phyloP scores from a whole-genome alignment of 1,139 yeast species.

The Debaryomyces sp. region DNA sequence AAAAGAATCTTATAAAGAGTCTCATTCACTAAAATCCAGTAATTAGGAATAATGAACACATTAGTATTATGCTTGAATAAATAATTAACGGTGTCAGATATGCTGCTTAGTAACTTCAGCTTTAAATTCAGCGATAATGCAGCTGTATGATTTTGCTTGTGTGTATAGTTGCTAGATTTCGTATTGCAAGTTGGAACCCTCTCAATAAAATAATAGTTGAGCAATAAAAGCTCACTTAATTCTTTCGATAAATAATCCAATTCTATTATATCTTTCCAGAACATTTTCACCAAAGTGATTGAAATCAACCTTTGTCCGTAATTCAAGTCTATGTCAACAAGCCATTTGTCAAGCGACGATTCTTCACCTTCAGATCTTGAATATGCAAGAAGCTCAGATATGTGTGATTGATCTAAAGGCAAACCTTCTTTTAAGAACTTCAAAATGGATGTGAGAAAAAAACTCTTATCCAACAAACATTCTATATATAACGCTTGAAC shows the following conservation, averaged over 20 bases:
- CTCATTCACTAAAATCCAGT: conserved; percentile 66
- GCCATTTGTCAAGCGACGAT: conserved; percentile 11
- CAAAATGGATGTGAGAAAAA: conserved; percentile 65
- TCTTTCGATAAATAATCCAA: conserved; percentile 62
- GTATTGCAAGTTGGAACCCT: conserved; percentile 17
- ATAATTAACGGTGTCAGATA: conserved; percentile 40
- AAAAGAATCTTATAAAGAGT: conserved; percentile 41
- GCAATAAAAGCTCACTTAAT: conserved; percentile 55
- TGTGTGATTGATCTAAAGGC: conserved; percentile 38
- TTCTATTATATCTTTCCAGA: conserved; percentile 69
- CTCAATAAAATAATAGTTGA: conserved; percentile 41
- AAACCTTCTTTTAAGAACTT: conserved; percentile 57
- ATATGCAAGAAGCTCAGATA: conserved; percentile 21
- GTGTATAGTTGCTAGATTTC: conserved; percentile 5
- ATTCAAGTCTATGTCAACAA: conserved; percentile 28
- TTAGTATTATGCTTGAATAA: conserved; percentile 65
- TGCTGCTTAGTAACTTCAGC: conserved; percentile 24
- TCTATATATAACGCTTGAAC: conserved; percentile 69
- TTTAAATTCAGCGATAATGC: conserved; percentile 20
- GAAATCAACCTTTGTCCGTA: conserved; percentile 44
- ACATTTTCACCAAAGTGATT: conserved; percentile 60
- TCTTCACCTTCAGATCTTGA: conserved; percentile 16
- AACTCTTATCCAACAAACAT: conserved; percentile 61
- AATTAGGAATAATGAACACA: conserved; percentile 74
- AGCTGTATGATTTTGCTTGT: conserved; percentile 8